Evolutionary conservation across 257 asterid genomes (phyloP).

Genomic region (Solanum appendiculatum): DNA sequence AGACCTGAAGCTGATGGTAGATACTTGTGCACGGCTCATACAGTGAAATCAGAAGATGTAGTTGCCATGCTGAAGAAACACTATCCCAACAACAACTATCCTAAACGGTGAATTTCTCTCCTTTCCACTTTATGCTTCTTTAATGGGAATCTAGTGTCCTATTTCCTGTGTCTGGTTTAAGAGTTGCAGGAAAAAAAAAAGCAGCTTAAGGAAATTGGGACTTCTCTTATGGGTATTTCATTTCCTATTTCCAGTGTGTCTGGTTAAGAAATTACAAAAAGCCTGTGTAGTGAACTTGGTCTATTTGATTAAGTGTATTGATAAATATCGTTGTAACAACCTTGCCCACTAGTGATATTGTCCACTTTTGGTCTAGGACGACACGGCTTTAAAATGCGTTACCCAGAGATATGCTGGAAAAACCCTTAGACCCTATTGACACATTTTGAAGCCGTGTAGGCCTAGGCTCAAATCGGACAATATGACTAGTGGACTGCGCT

Average conservation of each 20-base stretch:
- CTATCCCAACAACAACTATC: constrained; percentile 53
- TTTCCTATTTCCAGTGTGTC: neutral
- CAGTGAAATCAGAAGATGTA: constrained; percentile 17
- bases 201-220: neutral
- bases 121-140: neutral
- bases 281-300: neutral
- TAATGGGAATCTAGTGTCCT: neutral
- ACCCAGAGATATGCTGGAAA: neutral
- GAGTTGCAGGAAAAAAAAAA: neutral
- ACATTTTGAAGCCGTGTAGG: neutral
- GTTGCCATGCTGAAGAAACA: constrained; percentile 35
- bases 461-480: neutral
- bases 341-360: neutral
- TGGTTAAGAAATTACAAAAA: neutral
- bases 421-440: neutral
- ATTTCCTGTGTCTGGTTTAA: neutral
- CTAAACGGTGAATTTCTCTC: constrained; percentile 38
- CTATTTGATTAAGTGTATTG: neutral
- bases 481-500: neutral
- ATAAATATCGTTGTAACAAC: neutral
- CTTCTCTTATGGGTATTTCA: neutral
- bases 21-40: constrained; percentile 52
- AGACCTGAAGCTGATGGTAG: constrained; percentile 58
- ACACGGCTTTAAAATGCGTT: neutral
- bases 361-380: neutral